Evolutionary conservation across 192 early-diverging fungal species (phyloP).

Genomic region (Rhizoclosmatium globosum): DNA sequence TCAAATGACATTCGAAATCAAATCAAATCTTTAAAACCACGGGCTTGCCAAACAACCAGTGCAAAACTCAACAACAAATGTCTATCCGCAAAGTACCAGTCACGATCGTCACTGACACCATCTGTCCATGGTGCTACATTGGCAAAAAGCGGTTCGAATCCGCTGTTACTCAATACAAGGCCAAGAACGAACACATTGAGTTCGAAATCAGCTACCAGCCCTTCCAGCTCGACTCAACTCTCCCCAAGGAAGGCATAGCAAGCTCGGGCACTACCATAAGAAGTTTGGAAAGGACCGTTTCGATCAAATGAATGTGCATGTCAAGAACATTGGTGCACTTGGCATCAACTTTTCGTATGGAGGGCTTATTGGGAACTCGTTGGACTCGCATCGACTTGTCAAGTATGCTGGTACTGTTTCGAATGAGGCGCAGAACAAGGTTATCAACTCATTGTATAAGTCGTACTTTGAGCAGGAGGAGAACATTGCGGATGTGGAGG

Average conservation of each 20-base stretch:
- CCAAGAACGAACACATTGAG: slow-evolving; percentile 59
- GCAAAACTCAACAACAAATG: background rate
- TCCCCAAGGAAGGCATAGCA: slow-evolving; percentile 62
- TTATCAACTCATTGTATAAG: slow-evolving; percentile 68
- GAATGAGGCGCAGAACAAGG: slow-evolving; percentile 61
- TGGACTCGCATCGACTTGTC: slow-evolving; percentile 74
- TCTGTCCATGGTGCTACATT: slow-evolving; percentile 83
- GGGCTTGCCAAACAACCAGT: no score
- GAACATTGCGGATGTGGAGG: slow-evolving; percentile 69
- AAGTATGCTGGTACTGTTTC: slow-evolving; percentile 53
- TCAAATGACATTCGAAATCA: no score
- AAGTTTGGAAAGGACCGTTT: slow-evolving; percentile 72
- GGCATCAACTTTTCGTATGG: slow-evolving; percentile 70
- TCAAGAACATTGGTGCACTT: slow-evolving; percentile 64
- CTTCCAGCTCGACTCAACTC: slow-evolving; percentile 71
- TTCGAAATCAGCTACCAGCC: slow-evolving; percentile 72
- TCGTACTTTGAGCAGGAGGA: slow-evolving; percentile 76
- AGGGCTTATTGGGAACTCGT: slow-evolving; percentile 65
- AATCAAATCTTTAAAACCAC: no score
- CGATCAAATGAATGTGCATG: slow-evolving; percentile 59
- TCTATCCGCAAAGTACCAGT: slow-evolving; percentile 41
- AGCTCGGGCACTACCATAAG: slow-evolving; percentile 61
- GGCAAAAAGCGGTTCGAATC: slow-evolving; percentile 78
- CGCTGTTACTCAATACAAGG: slow-evolving; percentile 48
- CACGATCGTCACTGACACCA: slow-evolving; percentile 70